These are phyloP conservation scores for Solanum hybrid DNA, from an alignment of 305 asterid species.

Conservation along the genomic window DNA sequence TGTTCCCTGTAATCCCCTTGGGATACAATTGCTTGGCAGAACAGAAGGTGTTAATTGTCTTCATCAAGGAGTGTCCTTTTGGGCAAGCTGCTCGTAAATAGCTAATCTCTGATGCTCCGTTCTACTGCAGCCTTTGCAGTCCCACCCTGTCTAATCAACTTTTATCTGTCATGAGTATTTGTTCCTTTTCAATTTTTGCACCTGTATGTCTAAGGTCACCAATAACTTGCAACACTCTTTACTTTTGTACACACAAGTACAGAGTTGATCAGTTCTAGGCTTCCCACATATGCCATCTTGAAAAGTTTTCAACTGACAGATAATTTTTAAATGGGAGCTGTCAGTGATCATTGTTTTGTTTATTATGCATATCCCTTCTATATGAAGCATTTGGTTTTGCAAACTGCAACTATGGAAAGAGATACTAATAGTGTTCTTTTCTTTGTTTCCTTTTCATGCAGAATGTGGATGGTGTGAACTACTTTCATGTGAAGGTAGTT, in stretches of 20 bases:
- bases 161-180: background rate
- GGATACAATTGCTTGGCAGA: background rate
- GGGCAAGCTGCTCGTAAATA: background rate
- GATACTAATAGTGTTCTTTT: slow-evolving; percentile 19
- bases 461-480: slow-evolving; percentile 96
- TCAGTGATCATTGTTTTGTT: background rate
- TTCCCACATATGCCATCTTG: background rate
- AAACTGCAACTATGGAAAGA: slow-evolving; percentile 1
- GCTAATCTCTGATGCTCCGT: background rate
- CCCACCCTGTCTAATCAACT: background rate
- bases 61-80: background rate
- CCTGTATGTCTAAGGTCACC: background rate
- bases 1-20: background rate
- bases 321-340: background rate
- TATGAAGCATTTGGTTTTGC: background rate
- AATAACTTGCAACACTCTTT: background rate
- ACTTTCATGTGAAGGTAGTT: slow-evolving; percentile 93
- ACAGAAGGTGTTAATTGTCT: background rate
- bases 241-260: background rate
- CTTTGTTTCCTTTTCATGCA: slow-evolving; percentile 17
- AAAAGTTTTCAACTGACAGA: background rate
- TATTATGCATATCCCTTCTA: background rate
- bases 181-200: background rate
- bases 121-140: background rate
- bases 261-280: background rate